Evolutionary conservation across 768 basidiomycete genomes (phyloP).

Genomic region (Termitomyces sp.): DNA sequence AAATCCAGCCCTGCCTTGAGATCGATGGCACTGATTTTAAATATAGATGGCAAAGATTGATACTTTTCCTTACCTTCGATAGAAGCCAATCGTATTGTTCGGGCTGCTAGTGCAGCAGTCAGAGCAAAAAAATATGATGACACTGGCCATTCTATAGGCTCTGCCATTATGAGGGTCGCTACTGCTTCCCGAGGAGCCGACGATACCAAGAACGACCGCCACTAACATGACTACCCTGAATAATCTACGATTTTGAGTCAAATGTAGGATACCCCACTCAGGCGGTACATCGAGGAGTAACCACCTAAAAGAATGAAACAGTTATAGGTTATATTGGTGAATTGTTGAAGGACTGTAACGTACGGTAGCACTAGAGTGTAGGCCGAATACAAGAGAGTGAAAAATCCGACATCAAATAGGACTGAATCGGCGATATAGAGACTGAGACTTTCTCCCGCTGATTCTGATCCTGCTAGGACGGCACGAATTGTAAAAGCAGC

Average conservation of each 20-base stretch:
- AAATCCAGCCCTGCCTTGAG: background rate
- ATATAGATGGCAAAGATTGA: slow-evolving; percentile 8
- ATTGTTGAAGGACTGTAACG: background rate
- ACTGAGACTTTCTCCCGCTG: slow-evolving; percentile 23
- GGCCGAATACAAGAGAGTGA: slow-evolving; percentile 35
- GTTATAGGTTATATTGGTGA: background rate
- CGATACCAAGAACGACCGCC: slow-evolving; percentile 29
- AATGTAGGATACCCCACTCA: slow-evolving; percentile 10
- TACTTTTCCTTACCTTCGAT: slow-evolving; percentile 10
- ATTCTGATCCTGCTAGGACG: slow-evolving; percentile 23
- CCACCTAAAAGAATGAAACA: slow-evolving; percentile 12
- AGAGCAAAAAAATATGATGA: slow-evolving; percentile 31
- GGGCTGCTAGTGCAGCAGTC: slow-evolving; percentile 26
- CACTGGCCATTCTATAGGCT: slow-evolving; percentile 26
- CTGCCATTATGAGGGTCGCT: slow-evolving; percentile 14
- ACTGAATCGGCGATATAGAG: slow-evolving; percentile 33
- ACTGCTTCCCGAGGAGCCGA: slow-evolving; percentile 16
- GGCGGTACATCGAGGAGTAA: slow-evolving; percentile 10
- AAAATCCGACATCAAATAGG: slow-evolving; percentile 36
- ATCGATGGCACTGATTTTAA: background rate
- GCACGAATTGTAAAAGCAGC: slow-evolving; percentile 35
- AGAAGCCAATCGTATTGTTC: slow-evolving; percentile 18
- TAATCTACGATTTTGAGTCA: slow-evolving; percentile 23
- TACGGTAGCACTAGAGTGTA: slow-evolving; percentile 37
- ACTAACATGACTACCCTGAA: slow-evolving; percentile 24